These are phyloP conservation scores for Lactarius sanguifluus DNA, from an alignment of 768 basidiomycete species.

Conservation along the genomic window DNA sequence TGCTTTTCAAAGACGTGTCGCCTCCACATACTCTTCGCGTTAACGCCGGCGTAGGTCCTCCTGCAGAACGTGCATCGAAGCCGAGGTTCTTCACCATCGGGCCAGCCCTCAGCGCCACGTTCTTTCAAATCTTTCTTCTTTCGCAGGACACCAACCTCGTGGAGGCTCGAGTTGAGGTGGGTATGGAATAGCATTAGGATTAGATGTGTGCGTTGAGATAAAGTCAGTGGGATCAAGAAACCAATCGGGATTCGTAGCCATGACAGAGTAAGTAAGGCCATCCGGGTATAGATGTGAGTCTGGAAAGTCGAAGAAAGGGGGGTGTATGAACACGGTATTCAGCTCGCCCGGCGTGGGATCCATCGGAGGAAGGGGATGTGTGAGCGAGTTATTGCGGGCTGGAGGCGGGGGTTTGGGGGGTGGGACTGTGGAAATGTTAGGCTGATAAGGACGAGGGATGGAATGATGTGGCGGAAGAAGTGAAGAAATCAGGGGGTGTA, in stretches of 20 bases:
- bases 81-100: conserved; percentile 77
- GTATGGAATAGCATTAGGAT: conserved; percentile 61
- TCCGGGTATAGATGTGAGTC: conserved; percentile 58
- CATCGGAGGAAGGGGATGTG: conserved; percentile 32
- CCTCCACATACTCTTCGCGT: conserved; percentile 91
- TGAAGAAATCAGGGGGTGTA: conserved; percentile 59
- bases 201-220: conserved; percentile 43
- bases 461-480: conserved; percentile 62
- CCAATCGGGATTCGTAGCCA: conserved; percentile 80
- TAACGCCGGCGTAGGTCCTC: conserved; percentile 80
- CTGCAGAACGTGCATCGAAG: conserved; percentile 84
- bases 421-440: conserved; percentile 33
- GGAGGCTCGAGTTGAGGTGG: conserved; percentile 79
- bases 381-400: conserved; percentile 25
- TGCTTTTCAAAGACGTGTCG: conserved; percentile 88
- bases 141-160: conserved; percentile 84
- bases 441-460: conserved; percentile 66
- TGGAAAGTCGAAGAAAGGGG: conserved; percentile 70
- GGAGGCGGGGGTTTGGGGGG: conserved; percentile 26
- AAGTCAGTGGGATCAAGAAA: conserved; percentile 74
- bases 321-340: conserved; percentile 66
- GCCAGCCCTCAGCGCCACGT: conserved; percentile 67
- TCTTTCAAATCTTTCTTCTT: conserved; percentile 78
- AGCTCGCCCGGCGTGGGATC: conserved; percentile 71
- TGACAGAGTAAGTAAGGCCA: conserved; percentile 65